These are phyloP conservation scores for Microdochium trichocladiopsis DNA, from an alignment of 2,329 filamentous ascomycete species.

Conservation along the genomic window DNA sequence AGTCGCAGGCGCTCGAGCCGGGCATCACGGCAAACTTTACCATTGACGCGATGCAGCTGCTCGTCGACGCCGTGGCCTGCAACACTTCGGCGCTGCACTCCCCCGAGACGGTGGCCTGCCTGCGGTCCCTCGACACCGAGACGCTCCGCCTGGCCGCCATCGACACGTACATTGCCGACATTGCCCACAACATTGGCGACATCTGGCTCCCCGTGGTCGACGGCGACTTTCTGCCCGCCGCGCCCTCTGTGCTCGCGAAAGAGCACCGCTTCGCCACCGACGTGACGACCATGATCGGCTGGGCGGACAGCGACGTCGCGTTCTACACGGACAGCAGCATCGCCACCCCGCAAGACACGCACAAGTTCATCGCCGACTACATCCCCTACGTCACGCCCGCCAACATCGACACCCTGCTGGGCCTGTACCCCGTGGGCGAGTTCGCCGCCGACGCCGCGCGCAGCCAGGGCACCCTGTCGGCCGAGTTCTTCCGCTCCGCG, in stretches of 20 bases:
- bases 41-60: conserved; percentile 32
- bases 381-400: conserved; percentile 24
- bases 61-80: conserved; percentile 36
- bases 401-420: conserved; percentile 31
- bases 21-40: conserved; percentile 41
- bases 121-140: conserved; percentile 33
- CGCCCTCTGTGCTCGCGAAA: conserved; percentile 31
- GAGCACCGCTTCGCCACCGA: conserved; percentile 30
- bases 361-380: conserved; percentile 30
- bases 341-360: conserved; percentile 28
- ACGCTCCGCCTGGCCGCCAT: conserved; percentile 34
- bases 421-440: conserved; percentile 41
- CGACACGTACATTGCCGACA: conserved; percentile 29
- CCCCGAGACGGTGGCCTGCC: conserved; percentile 33
- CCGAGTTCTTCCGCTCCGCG: conserved; percentile 41
- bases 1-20: conserved; percentile 42
- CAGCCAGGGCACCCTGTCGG: conserved; percentile 25
- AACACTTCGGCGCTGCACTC: conserved; percentile 31
- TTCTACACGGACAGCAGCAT: conserved; percentile 32
- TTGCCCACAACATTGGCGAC: conserved; percentile 40
- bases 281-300: conserved; percentile 32
- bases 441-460: conserved; percentile 26
- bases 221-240: conserved; percentile 37
- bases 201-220: conserved; percentile 43
- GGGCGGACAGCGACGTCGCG: conserved; percentile 35